These are phyloP conservation scores for Sporothrix schenckii DNA, from an alignment of 2,329 filamentous ascomycete genomes.

Conservation along the genomic window DNA sequence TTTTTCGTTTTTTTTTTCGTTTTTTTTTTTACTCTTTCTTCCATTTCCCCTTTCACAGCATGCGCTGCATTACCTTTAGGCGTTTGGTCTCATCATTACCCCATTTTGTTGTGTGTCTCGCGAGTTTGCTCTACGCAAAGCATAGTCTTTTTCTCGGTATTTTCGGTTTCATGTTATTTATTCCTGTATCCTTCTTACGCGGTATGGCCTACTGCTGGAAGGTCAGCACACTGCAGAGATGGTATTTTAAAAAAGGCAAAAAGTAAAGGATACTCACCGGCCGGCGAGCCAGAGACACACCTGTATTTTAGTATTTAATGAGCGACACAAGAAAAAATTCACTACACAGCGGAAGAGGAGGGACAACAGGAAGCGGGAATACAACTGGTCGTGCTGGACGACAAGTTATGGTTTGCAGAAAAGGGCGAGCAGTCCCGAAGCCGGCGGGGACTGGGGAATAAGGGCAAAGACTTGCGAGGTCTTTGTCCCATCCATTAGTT, in stretches of 20 bases:
- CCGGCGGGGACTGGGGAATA: background rate
- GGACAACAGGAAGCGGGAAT: background rate
- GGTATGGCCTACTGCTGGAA: background rate
- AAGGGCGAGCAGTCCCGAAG: background rate
- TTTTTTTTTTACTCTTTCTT: conserved; percentile 13
- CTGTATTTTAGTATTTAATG: conserved; percentile 11
- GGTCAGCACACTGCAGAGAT: background rate
- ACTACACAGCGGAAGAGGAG: background rate
- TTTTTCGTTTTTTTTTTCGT: conserved; percentile 2
- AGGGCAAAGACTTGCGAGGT: background rate
- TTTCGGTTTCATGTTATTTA: conserved; percentile 6
- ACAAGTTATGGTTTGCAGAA: background rate
- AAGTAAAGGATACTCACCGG: conserved; percentile 16
- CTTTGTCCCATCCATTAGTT: conserved; percentile 8
- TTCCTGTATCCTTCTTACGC: background rate
- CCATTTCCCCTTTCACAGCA: background rate
- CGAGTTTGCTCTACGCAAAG: background rate
- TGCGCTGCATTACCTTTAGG: conserved; percentile 32
- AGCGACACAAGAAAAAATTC: conserved; percentile 23
- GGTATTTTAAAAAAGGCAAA: conserved; percentile 2
- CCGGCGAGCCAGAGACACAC: conserved; percentile 24
- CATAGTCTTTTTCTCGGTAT: background rate
- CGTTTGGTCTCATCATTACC: conserved; percentile 29
- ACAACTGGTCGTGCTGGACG: background rate
- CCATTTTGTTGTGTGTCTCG: conserved; percentile 14